These are phyloP conservation scores for Helicosporidium sp. DNA, from an alignment of 139 green algal species.

Conservation along the genomic window DNA sequence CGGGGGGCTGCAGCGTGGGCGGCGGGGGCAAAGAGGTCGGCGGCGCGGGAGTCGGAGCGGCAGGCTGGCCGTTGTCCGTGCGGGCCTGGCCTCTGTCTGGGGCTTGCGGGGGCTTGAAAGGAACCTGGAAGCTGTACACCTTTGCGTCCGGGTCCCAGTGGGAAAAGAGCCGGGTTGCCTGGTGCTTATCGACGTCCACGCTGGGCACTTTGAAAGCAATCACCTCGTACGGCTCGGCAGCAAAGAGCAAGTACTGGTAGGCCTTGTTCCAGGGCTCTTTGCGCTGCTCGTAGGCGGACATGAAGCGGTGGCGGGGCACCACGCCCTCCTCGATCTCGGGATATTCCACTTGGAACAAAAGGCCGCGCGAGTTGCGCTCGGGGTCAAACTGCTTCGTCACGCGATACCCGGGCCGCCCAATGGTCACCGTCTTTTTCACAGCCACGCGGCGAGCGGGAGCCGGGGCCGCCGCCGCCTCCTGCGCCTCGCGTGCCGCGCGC, in stretches of 20 bases:
- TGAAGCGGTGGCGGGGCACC: slow-evolving; percentile 87
- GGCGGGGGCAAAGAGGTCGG: no score
- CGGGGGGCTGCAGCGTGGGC: no score
- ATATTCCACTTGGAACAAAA: slow-evolving; percentile 97
- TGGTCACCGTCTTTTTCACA: slow-evolving; percentile 74
- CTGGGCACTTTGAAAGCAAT: slow-evolving; percentile 93
- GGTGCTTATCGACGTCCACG: slow-evolving; percentile 55
- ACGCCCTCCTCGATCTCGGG: slow-evolving; percentile 84
- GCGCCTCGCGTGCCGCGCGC: slow-evolving; percentile 76
- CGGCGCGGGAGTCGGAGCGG: no score
- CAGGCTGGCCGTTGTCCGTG: not conserved
- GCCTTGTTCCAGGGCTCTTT: slow-evolving; percentile 69
- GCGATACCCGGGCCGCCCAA: slow-evolving; percentile 87
- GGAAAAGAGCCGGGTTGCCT: slow-evolving; percentile 64
- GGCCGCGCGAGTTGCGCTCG: slow-evolving; percentile 44
- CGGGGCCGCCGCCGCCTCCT: slow-evolving; percentile 55
- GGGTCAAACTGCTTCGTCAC: slow-evolving; percentile 94
- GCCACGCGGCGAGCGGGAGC: slow-evolving; percentile 37
- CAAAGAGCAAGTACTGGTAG: slow-evolving; percentile 95
- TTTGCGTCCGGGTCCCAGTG: slow-evolving; percentile 79
- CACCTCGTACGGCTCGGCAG: slow-evolving; percentile 89
- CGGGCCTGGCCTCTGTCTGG: not conserved
- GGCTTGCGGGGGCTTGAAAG: slow-evolving; percentile 33
- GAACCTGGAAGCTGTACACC: slow-evolving; percentile 66
- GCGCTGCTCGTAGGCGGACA: slow-evolving; percentile 85